These are phyloP conservation scores for Hebeloma cylindrosporum DNA, from an alignment of 768 basidiomycete species.

Conservation along the genomic window DNA sequence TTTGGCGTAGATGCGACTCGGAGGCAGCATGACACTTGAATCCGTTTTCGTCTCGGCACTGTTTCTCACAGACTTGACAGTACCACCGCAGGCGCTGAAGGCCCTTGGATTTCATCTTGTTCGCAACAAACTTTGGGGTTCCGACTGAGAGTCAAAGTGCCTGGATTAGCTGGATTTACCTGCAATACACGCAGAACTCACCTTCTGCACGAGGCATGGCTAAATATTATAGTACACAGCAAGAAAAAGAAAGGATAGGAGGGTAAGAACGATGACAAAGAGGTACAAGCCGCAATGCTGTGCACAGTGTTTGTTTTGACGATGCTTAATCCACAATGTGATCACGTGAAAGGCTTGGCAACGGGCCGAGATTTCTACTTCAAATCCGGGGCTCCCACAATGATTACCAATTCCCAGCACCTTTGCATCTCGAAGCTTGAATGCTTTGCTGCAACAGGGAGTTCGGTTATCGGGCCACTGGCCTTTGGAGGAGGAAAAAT, in stretches of 20 bases:
- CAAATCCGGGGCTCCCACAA: too few relatives aligned
- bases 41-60: slow-evolving; percentile 98
- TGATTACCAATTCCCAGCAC: too few relatives aligned
- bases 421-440: too few relatives aligned
- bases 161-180: neutral
- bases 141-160: slow-evolving; percentile 51
- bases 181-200: slow-evolving; percentile 21
- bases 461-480: too few relatives aligned
- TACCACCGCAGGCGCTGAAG: slow-evolving; percentile 96
- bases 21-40: slow-evolving; percentile 94
- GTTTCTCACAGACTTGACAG: slow-evolving; percentile 99
- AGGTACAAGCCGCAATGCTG: slow-evolving; percentile 8
- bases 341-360: slow-evolving; percentile 8
- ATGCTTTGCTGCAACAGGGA: too few relatives aligned
- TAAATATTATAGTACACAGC: slow-evolving; percentile 2
- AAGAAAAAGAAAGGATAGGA: slow-evolving; percentile 1
- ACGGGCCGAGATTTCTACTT: too few relatives aligned
- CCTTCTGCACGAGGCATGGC: slow-evolving; percentile 85
- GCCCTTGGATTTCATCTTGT: slow-evolving; percentile 98
- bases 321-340: neutral
- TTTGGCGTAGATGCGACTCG: slow-evolving; percentile 91
- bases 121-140: slow-evolving; percentile 87
- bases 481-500: too few relatives aligned
- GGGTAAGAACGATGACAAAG: slow-evolving; percentile 14
- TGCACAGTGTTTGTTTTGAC: slow-evolving; percentile 2